These are phyloP conservation scores for Aspergillus floridensis DNA, from an alignment of 2,329 filamentous ascomycete species.

Conservation along the genomic window DNA sequence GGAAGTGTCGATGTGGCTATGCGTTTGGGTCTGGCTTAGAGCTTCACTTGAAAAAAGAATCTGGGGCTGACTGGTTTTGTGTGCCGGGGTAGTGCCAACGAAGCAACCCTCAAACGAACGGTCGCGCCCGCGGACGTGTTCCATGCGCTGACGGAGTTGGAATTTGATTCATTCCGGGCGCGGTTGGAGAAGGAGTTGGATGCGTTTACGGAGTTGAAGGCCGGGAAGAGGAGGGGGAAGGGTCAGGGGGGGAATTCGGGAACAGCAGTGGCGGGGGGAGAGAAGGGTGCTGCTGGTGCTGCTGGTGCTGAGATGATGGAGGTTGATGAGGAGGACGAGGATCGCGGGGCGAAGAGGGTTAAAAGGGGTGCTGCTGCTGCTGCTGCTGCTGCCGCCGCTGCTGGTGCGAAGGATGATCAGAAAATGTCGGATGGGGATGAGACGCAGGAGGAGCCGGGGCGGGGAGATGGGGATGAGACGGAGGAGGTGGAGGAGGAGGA, in stretches of 20 bases:
- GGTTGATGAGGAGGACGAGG: conserved; percentile 23
- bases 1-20: too few species aligned
- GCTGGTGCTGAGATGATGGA: conserved; percentile 1
- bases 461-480: conserved; percentile 17
- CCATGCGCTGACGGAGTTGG: conserved; percentile 58
- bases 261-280: conserved; percentile 12
- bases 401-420: conserved; percentile 11
- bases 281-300: conserved; percentile 15
- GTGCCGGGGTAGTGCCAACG: conserved; percentile 57
- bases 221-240: conserved; percentile 46
- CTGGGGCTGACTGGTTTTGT: conserved; percentile 2
- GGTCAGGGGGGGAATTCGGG: too few species aligned
- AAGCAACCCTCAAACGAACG: conserved; percentile 61
- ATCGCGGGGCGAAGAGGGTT: conserved; percentile 17
- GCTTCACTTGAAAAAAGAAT: too few species aligned
- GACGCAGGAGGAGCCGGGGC: conserved; percentile 22
- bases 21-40: too few species aligned
- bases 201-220: conserved; percentile 45
- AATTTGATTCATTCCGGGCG: conserved; percentile 59
- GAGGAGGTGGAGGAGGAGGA: conserved; percentile 23
- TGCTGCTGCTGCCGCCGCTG: not conserved
- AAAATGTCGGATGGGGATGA: conserved; percentile 25
- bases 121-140: conserved; percentile 61
- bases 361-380: conserved; percentile 11
- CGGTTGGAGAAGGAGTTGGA: conserved; percentile 60